Evolutionary conservation across 768 basidiomycete species (phyloP), one percentile per base, ranked within the genome.

Genomic region (Russula sp.): DNA sequence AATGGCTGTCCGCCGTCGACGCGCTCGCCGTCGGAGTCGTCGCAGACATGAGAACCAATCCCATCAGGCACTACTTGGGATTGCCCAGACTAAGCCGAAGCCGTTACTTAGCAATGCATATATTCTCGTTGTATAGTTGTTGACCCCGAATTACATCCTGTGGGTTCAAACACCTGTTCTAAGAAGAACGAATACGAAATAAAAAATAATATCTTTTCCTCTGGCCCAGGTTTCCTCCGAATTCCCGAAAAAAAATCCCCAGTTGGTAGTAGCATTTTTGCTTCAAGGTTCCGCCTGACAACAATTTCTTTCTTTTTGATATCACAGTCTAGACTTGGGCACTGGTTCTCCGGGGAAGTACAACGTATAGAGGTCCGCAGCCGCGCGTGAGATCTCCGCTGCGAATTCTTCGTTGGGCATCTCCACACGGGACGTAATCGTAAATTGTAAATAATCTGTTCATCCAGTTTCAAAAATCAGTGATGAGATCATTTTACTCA

Each of bases 351-450:
- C 65, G 1, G 48, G 40, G 13, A 80, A 78, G 64, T 65, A 65
- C 48, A 97, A 76, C n/a, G 74, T 76, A 69, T 86, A 85, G 46
- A 97, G 59, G 70, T 97, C 94, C 38, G 85, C 79, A 0, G 84
- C 80, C 0, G 87, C 86, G 40, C 73, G 78, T 66, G 70, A 72
- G 60, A 97, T 84, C 72, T 92, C 92, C 60, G 84, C 73, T 50
- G 84, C 79, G 69, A 97, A 92, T 71, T 81, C 76, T 14, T 79
- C 79, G 72, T 94, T 92, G 40, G 85, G 92, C 89, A 89, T 89
- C 75, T 88, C 89, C 69, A 79, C 89, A 61, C 90, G 82, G 7
- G 92, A 94, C 7, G 94, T 96, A 72, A 96, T 79, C 30, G 92
- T 94, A 74, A 87, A 97, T 70, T 91, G 88, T 48, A 98, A 77